A percentile compares a stretch with the other conserved stretches of the same genome.
Conservation (phyloP, 352 stramenopile genomes). For the Nothophytophthora sp. region DNA sequence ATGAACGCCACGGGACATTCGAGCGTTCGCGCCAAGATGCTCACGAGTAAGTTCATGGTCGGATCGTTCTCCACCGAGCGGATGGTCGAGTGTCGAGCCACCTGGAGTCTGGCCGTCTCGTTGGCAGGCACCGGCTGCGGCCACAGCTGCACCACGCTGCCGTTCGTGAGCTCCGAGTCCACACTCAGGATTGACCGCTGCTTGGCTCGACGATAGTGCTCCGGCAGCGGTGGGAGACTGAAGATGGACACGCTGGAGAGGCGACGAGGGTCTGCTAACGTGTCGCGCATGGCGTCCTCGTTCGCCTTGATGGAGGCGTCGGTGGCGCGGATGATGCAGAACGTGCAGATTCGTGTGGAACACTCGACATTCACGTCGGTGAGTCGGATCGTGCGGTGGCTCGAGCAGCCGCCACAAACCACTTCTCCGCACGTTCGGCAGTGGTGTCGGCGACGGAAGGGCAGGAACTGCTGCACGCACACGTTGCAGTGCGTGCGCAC, state of each 20-base stretch:
- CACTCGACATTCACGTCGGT: conserved; percentile 83
- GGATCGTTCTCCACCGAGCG: conserved; percentile 51
- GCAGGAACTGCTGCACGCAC: conserved; percentile 81
- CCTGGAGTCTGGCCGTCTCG: conserved; percentile 46
- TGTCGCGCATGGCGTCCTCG: conserved; percentile 42
- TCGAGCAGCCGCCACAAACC: conserved; percentile 72
- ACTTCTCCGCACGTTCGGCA: conserved; percentile 81
- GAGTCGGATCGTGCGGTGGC: conserved; percentile 68
- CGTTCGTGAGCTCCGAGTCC: conserved; percentile 61
- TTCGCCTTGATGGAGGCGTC: conserved; percentile 67
- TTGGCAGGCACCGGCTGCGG: conserved; percentile 45
- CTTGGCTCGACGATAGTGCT: conserved; percentile 24
- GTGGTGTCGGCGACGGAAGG: conserved; percentile 76
- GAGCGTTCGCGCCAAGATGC: conserved; percentile 67
- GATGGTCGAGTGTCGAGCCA: conserved; percentile 59
- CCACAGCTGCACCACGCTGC: conserved; percentile 71
- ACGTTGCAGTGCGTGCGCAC: conserved; percentile 79
- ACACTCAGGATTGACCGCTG: conserved; percentile 56
- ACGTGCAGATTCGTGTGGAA: conserved; percentile 74
- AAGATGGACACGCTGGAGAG: conserved; percentile 30
- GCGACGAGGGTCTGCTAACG: conserved; percentile 8
- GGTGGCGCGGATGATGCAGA: conserved; percentile 79
- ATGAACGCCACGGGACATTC: conserved; percentile 71
- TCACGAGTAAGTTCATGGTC: conserved; percentile 75
- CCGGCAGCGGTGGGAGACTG: conserved; percentile 14